Evolutionary conservation across 495 filamentous ascomycete species (phyloP).

Genomic region (Sordaria brevicollis): DNA sequence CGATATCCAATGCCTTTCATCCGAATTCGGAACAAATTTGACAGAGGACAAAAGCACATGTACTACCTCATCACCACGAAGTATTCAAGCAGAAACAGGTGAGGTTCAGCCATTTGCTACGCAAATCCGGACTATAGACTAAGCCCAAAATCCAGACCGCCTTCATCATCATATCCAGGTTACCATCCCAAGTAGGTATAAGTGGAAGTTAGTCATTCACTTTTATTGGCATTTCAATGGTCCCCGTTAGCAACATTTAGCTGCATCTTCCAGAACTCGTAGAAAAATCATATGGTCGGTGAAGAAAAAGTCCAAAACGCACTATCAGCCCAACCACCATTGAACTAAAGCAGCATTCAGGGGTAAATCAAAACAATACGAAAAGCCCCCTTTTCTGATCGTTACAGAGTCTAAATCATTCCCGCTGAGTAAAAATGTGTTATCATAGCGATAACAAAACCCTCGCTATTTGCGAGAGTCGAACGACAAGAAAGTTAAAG

Average conservation of each 20-base stretch:
- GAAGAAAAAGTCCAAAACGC: not conserved
- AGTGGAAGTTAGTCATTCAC: not conserved
- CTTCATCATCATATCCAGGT: not conserved
- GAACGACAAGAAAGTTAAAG: not conserved
- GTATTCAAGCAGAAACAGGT: not conserved
- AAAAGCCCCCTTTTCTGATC: not conserved
- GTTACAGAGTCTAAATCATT: too few relatives aligned
- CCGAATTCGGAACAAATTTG: not conserved
- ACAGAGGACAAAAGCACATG: not conserved
- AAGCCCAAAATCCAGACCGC: not conserved
- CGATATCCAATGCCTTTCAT: not conserved
- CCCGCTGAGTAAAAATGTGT: not conserved
- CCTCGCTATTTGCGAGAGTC: not conserved
- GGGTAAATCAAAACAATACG: not conserved
- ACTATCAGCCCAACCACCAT: not conserved
- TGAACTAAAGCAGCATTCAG: not conserved
- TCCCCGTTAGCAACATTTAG: too few relatives aligned
- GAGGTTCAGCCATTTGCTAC: not conserved
- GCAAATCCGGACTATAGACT: not conserved
- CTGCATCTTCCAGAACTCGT: not conserved
- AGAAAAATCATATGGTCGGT: not conserved
- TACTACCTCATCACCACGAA: not conserved
- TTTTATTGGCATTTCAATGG: not conserved
- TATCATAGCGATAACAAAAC: not conserved
- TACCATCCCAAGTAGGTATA: not conserved